A percentile compares a stretch with the other conserved stretches of the same genome.
These are phyloP conservation scores for Pleochaeta shiraiana DNA, from an alignment of 2,329 filamentous ascomycete genomes.

Conservation along the genomic window DNA sequence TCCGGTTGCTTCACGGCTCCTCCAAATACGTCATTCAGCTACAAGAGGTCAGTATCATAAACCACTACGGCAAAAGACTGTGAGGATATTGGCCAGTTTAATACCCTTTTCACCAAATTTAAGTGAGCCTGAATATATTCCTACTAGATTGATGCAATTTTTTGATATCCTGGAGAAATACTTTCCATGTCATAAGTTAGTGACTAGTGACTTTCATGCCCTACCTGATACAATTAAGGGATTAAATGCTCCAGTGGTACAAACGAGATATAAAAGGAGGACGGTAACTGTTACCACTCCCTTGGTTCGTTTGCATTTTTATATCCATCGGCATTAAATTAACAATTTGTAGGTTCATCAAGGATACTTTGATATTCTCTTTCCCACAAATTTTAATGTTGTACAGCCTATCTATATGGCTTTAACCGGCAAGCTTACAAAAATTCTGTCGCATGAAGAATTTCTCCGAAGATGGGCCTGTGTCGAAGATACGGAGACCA, in stretches of 20 bases:
- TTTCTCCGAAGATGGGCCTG: slow-evolving; percentile 84
- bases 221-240: slow-evolving; percentile 68
- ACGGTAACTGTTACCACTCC: slow-evolving; percentile 84
- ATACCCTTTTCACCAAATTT: slow-evolving; percentile 57
- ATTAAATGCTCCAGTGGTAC: slow-evolving; percentile 83
- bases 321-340: too few species aligned
- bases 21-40: slow-evolving; percentile 66
- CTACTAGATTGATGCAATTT: slow-evolving; percentile 88
- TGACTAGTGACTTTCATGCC: slow-evolving; percentile 78
- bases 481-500: slow-evolving; percentile 71
- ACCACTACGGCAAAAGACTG: slow-evolving; percentile 30
- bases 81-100: slow-evolving; percentile 38
- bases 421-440: slow-evolving; percentile 77
- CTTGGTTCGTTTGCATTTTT: slow-evolving; percentile 36
- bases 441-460: slow-evolving; percentile 68
- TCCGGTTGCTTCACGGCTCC: slow-evolving; percentile 59
- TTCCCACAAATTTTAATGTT: slow-evolving; percentile 84
- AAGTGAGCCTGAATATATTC: slow-evolving; percentile 75
- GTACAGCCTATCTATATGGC: slow-evolving; percentile 84
- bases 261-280: slow-evolving; percentile 71
- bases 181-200: slow-evolving; percentile 74
- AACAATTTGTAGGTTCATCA: slow-evolving; percentile 90
- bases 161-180: slow-evolving; percentile 75
- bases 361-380: slow-evolving; percentile 97
- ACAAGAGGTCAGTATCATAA: slow-evolving; percentile 36